phyloP scores from a whole-genome alignment of 768 basidiomycete species.

The Strobilomyces confusus region DNA sequence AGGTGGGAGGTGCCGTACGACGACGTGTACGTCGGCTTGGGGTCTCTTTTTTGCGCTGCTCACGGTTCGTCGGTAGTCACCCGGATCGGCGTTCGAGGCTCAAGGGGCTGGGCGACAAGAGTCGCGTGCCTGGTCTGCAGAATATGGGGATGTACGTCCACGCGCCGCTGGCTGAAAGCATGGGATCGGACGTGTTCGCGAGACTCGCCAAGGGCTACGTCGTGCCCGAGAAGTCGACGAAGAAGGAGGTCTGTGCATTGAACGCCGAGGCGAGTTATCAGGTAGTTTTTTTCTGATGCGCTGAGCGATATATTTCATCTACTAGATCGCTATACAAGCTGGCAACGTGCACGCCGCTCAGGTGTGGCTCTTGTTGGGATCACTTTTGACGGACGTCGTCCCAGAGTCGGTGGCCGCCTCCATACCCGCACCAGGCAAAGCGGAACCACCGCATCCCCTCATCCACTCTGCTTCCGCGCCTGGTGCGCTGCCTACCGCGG shows the following conservation, averaged over 20 bases:
- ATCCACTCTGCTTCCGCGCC: conserved; percentile 42
- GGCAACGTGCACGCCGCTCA: conserved; percentile 57
- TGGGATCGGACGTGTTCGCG: conserved; percentile 40
- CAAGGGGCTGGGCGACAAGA: conserved; percentile 60
- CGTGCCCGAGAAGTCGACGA: conserved; percentile 38
- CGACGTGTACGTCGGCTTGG: conserved; percentile 53
- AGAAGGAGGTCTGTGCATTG: conserved; percentile 43
- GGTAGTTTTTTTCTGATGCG: neutral
- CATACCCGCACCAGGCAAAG: conserved; percentile 19
- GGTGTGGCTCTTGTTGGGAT: conserved; percentile 62
- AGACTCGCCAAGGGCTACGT: conserved; percentile 63
- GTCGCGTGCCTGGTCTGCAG: conserved; percentile 51
- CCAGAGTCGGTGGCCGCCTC: conserved; percentile 33
- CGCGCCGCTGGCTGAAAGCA: conserved; percentile 17
- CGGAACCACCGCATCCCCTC: conserved; percentile 25
- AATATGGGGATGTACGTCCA: conserved; percentile 49
- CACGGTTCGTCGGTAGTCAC: conserved; percentile 28
- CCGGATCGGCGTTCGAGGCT: conserved; percentile 34
- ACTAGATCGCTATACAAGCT: conserved; percentile 55
- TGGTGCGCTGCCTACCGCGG: conserved; percentile 32
- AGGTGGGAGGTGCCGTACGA: conserved; percentile 75
- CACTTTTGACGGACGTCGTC: conserved; percentile 48
- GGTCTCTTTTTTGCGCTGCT: neutral
- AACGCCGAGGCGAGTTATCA: conserved; percentile 52
- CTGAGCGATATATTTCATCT: neutral